Evolutionary conservation across 2,329 filamentous ascomycete genomes (phyloP), one percentile per base, ranked within the genome.

Genomic region (Ophiosphaerella herpotricha): DNA sequence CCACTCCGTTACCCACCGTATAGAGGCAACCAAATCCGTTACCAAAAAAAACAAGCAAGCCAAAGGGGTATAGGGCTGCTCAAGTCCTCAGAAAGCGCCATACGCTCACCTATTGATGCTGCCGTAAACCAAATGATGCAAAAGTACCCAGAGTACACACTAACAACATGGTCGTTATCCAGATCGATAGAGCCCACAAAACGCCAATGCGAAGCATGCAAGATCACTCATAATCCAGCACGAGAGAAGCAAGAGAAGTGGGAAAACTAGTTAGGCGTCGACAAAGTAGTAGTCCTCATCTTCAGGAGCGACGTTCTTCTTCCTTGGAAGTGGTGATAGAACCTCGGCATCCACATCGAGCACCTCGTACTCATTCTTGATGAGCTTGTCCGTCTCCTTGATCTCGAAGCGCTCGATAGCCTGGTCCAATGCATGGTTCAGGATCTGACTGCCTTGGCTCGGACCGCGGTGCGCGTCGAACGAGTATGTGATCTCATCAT

Each of bases 351-450:
- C 63, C 13, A 64, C 57, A 44, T 78, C 78, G 58, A 75, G 79
- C 60, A 76, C 77, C 63, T 85, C 82, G 60, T 85, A 86, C 72
- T 85, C 83, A 48, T 78, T 77, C 72, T 80, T 81, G 67, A 84
- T 79, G 40, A 86, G 68, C 72, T 83, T 83, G 70, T 84, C 81
- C 2, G 82, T 85, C 71, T 83, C 80, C 60, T 79, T 79, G 54
- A 78, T 80, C 72, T 86, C 83, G 63, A 79, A 86, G 55, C 77
- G 78, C 74, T 83, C 79, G 35, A 85, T 79, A 1, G 83, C 83
- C 68, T 82, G 79, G 47, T 75, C 77, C 31, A 86, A 74, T 9
- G 83, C 82, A 13, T 75, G 74, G 51, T 80, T 80, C 41, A 86
- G 75, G 64, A 86, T 78, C 63, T 83, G 81, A 68, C 80, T 81